Evolutionary conservation across 208 protist species (phyloP).

Genomic region (Herpetomonas samuelpessoai): DNA sequence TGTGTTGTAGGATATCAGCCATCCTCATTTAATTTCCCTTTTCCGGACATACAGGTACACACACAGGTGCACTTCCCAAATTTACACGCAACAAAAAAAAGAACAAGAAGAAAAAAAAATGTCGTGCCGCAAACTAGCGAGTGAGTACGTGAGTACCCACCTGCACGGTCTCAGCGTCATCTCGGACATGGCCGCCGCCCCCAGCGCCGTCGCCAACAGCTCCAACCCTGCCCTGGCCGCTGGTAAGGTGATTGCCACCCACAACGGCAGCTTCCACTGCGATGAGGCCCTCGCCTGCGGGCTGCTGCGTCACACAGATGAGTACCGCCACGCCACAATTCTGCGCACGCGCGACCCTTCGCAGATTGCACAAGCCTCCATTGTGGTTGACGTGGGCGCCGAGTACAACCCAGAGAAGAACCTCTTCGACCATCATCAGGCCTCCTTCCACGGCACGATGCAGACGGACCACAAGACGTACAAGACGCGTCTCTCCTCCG

Average conservation of each 20-base stretch:
- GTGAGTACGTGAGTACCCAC: slow-evolving; percentile 69
- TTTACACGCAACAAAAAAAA: too few relatives aligned
- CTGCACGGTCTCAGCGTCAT: slow-evolving; percentile 50
- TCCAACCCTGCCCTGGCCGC: not conserved
- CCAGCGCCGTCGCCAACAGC: slow-evolving; percentile 8
- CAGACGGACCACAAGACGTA: slow-evolving; percentile 49
- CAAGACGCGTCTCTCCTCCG: slow-evolving; percentile 87
- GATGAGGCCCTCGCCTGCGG: slow-evolving; percentile 95
- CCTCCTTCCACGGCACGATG: slow-evolving; percentile 91
- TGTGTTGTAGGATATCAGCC: too few relatives aligned
- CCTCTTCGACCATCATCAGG: slow-evolving; percentile 96
- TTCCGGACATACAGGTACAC: too few relatives aligned
- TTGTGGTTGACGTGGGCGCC: slow-evolving; percentile 96
- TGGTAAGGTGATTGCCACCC: slow-evolving; percentile 82
- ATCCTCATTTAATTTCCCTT: too few relatives aligned
- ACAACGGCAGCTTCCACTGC: slow-evolving; percentile 94
- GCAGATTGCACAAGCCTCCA: slow-evolving; percentile 61
- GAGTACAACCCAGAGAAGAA: slow-evolving; percentile 83
- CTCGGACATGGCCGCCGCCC: slow-evolving; percentile 23
- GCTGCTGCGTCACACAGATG: slow-evolving; percentile 71
- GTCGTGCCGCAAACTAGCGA: too few relatives aligned
- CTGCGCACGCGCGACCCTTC: slow-evolving; percentile 85
- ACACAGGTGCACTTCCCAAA: too few relatives aligned
- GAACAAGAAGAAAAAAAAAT: too few relatives aligned
- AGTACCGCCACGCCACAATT: slow-evolving; percentile 58